Conservation (phyloP, 768 basidiomycete species). For the Kwoniella dejecticola region DNA sequence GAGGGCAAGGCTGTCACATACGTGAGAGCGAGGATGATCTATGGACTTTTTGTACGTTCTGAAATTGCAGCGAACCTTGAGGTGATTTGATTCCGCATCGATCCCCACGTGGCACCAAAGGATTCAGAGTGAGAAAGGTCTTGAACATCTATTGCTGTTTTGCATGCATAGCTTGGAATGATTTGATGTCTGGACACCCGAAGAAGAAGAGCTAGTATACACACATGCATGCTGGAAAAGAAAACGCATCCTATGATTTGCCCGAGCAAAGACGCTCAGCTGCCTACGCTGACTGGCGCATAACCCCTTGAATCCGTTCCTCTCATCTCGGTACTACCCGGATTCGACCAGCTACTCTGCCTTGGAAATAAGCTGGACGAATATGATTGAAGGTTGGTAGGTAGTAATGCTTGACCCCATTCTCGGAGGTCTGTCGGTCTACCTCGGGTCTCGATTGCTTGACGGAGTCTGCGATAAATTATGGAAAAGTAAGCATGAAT, state of each 20-base stretch:
- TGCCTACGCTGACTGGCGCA: slow-evolving; percentile 16
- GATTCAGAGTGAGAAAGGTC: too few species aligned
- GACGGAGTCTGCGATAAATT: slow-evolving; percentile 42
- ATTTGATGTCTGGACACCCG: too few species aligned
- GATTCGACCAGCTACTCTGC: background rate
- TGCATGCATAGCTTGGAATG: too few species aligned
- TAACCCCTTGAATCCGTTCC: background rate
- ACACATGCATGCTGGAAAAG: background rate
- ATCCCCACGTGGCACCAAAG: too few species aligned
- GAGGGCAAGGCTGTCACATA: too few species aligned
- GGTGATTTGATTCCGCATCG: too few species aligned
- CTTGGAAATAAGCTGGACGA: slow-evolving; percentile 10
- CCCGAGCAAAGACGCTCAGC: background rate
- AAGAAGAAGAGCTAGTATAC: background rate
- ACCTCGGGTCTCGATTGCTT: slow-evolving; percentile 52
- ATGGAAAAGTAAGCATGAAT: background rate
- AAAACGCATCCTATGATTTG: too few species aligned
- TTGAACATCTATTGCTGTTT: too few species aligned
- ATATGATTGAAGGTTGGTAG: slow-evolving; percentile 5
- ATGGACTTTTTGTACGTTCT: too few species aligned
- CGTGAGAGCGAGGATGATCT: too few species aligned
- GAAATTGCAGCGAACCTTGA: too few species aligned
- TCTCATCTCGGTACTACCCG: slow-evolving; percentile 9
- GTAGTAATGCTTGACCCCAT: slow-evolving; percentile 47
- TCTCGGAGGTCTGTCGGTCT: slow-evolving; percentile 51